Percentiles rank a stretch among this genome's conserved stretches.
phyloP scores from a whole-genome alignment of 768 basidiomycete species.

The Scleroderma bovista region DNA sequence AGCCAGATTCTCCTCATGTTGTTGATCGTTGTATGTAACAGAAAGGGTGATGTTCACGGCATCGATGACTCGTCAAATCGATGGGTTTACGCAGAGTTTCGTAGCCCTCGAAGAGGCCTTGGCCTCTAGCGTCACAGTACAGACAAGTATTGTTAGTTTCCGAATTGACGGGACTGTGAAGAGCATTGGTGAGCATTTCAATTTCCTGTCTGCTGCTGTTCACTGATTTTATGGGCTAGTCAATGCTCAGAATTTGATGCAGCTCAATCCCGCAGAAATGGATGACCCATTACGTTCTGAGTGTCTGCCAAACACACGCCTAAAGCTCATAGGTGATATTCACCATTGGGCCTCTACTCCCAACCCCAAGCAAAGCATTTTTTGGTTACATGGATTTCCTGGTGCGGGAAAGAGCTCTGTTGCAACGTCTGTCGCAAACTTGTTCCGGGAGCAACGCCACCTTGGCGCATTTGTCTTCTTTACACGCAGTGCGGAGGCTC shows the following conservation, averaged over 20 bases:
- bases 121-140: constrained; percentile 19
- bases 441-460: constrained; percentile 26
- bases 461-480: constrained; percentile 35
- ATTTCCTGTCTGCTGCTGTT: background rate
- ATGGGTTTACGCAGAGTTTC: constrained; percentile 17
- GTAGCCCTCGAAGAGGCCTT: constrained; percentile 21
- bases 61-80: constrained; percentile 18
- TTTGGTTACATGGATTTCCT: constrained; percentile 32
- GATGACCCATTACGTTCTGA: constrained; percentile 17
- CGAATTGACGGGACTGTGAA: constrained; percentile 24
- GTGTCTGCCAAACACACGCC: constrained; percentile 28
- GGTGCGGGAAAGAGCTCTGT: constrained; percentile 35
- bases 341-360: constrained; percentile 22
- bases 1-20: constrained; percentile 1
- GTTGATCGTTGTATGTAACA: constrained; percentile 2
- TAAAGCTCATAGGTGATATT: constrained; percentile 23
- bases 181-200: constrained; percentile 13
- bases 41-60: constrained; percentile 12
- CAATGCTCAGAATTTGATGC: constrained; percentile 15
- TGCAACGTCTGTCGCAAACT: constrained; percentile 30
- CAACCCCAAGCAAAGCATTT: constrained; percentile 15
- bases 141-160: constrained; percentile 22
- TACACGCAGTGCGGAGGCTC: constrained; percentile 23
- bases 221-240: constrained; percentile 9
- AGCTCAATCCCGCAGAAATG: constrained; percentile 26